A percentile compares a stretch with the other conserved stretches of the same genome.
Conservation (phyloP, 2,329 filamentous ascomycete species). For the Alternaria postmessia region DNA sequence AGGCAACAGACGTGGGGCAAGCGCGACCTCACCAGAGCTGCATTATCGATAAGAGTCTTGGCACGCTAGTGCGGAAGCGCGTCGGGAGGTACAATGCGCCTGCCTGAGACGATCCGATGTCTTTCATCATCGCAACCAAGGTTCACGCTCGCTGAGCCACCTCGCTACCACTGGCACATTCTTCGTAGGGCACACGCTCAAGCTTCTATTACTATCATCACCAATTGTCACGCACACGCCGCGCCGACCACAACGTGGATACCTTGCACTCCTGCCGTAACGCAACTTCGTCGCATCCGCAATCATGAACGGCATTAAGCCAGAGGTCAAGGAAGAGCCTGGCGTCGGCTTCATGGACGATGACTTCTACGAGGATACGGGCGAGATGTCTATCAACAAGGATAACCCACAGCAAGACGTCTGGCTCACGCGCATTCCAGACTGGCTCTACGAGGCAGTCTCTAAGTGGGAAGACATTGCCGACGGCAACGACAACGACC, state of each 20-base stretch:
- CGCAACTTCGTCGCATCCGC: slow-evolving; percentile 5
- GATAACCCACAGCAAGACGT: slow-evolving; percentile 39
- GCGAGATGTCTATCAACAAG: slow-evolving; percentile 50
- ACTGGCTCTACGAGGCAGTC: slow-evolving; percentile 51
- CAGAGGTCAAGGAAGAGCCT: slow-evolving; percentile 52
- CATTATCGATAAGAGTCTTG: slow-evolving; percentile 31
- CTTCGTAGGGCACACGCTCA: not conserved
- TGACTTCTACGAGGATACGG: slow-evolving; percentile 55
- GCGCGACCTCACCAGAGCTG: slow-evolving; percentile 6
- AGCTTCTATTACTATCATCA: slow-evolving; percentile 5
- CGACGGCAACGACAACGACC: slow-evolving; percentile 48
- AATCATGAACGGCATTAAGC: slow-evolving; percentile 52
- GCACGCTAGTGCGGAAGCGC: slow-evolving; percentile 28
- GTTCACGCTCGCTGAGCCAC: slow-evolving; percentile 4
- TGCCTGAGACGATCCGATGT: slow-evolving; percentile 5
- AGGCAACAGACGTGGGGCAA: slow-evolving; percentile 23
- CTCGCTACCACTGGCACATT: slow-evolving; percentile 7
- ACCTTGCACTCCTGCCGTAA: not conserved
- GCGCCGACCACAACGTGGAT: not conserved
- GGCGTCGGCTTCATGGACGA: slow-evolving; percentile 51
- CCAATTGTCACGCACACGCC: not conserved
- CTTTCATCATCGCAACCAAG: slow-evolving; percentile 16
- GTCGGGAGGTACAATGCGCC: slow-evolving; percentile 18
- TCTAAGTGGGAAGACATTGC: slow-evolving; percentile 48
- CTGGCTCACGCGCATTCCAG: slow-evolving; percentile 51